These are phyloP conservation scores for Zopfia rhizophila DNA, from an alignment of 2,329 filamentous ascomycete species.

Conservation along the genomic window DNA sequence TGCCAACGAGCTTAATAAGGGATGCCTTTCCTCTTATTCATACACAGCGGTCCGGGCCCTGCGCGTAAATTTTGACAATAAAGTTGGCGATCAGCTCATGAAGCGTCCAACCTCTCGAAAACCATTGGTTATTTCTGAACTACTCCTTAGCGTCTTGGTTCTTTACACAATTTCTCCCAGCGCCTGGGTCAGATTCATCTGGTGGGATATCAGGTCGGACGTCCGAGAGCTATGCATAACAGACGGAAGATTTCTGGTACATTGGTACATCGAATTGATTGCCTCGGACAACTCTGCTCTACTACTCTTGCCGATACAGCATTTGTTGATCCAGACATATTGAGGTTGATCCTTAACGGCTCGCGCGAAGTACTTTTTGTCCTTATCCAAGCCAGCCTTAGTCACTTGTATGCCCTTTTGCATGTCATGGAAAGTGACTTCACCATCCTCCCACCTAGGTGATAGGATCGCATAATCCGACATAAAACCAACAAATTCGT, in stretches of 20 bases:
- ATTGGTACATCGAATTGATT: conserved; percentile 28
- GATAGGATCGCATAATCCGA: conserved; percentile 8
- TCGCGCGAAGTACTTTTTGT: background rate
- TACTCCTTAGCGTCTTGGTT: background rate
- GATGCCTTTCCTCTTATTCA: conserved; percentile 13
- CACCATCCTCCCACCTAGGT: conserved; percentile 9
- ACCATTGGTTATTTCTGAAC: conserved; percentile 13
- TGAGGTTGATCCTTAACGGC: background rate
- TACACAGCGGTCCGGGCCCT: conserved; percentile 8
- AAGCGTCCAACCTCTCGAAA: conserved; percentile 21
- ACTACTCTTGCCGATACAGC: conserved; percentile 25
- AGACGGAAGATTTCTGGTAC: conserved; percentile 21
- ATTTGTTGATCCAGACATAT: conserved; percentile 1
- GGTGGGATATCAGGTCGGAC: too few species aligned
- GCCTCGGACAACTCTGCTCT: conserved; percentile 24
- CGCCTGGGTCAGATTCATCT: too few species aligned
- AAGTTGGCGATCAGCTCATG: conserved; percentile 21
- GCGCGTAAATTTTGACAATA: conserved; percentile 16
- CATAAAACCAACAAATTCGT: conserved; percentile 3
- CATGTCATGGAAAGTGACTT: conserved; percentile 1
- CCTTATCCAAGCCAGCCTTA: conserved; percentile 5
- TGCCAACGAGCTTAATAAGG: background rate
- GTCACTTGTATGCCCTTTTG: background rate
- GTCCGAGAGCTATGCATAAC: conserved; percentile 25
- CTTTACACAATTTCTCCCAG: too few species aligned